phyloP scores from a whole-genome alignment of 139 green algal genomes.

The Tetradesmus lagerheimii region DNA sequence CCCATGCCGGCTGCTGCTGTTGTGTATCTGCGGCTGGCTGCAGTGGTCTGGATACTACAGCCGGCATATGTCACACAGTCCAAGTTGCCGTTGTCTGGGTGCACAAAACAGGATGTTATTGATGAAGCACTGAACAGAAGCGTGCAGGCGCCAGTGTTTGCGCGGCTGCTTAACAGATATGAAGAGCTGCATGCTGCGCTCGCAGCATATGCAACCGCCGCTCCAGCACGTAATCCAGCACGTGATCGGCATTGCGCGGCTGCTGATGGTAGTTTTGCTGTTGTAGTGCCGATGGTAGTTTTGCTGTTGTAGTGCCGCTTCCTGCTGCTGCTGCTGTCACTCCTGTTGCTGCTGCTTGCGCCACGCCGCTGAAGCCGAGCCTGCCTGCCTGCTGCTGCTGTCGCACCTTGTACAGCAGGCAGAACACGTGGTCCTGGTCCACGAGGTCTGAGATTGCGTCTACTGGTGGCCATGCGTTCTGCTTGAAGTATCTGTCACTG shows the following conservation, averaged over 20 bases:
- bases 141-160: too few species aligned
- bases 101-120: too few species aligned
- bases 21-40: too few species aligned
- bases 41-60: too few species aligned
- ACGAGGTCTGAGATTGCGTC: constrained; percentile 89
- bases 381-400: constrained; percentile 3
- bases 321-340: neutral
- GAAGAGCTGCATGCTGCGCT: neutral
- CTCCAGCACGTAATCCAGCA: too few species aligned
- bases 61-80: too few species aligned
- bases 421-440: constrained; percentile 98
- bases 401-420: constrained; percentile 95
- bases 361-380: neutral
- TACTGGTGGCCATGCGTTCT: constrained; percentile 86
- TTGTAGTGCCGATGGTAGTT: neutral
- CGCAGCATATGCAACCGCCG: neutral
- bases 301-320: neutral
- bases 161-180: too few species aligned
- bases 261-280: too few species aligned
- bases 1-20: too few species aligned
- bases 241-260: neutral
- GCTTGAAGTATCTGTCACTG: constrained; percentile 97
- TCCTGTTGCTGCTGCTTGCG: neutral
- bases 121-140: too few species aligned
- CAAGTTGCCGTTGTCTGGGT: too few species aligned